Percentiles rank a stretch among this genome's conserved stretches.
These are phyloP conservation scores for Talaromyces sp. DNA, from an alignment of 2,329 filamentous ascomycete genomes.

Conservation along the genomic window DNA sequence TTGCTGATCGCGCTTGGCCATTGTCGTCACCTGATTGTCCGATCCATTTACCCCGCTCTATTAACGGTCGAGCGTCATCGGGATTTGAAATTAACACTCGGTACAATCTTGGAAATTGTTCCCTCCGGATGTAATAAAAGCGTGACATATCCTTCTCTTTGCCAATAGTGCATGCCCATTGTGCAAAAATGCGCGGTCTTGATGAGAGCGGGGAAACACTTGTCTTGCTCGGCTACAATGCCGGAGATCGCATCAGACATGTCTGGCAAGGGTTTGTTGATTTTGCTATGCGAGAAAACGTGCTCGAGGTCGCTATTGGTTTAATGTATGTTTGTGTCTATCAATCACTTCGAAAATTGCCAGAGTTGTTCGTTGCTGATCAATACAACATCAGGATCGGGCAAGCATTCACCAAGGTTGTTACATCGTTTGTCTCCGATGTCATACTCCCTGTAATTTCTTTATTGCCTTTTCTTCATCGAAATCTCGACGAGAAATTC, in stretches of 20 bases:
- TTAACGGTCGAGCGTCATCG: not conserved
- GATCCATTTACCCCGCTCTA: not conserved
- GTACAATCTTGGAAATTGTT: not conserved
- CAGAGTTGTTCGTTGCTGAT: not conserved
- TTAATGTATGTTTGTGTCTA: slow-evolving; percentile 52
- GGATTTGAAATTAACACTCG: not conserved
- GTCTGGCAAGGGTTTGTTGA: slow-evolving; percentile 62
- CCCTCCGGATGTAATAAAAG: not conserved
- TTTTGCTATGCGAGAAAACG: slow-evolving; percentile 69
- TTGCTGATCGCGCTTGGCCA: not conserved
- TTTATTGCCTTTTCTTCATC: slow-evolving; percentile 61
- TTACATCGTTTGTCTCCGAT: slow-evolving; percentile 66
- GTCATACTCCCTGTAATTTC: slow-evolving; percentile 65
- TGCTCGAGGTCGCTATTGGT: slow-evolving; percentile 69
- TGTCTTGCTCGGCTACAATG: slow-evolving; percentile 32
- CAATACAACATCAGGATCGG: slow-evolving; percentile 49
- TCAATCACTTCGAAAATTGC: slow-evolving; percentile 4
- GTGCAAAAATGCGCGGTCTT: slow-evolving; percentile 21
- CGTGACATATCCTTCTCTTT: not conserved
- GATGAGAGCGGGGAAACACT: slow-evolving; percentile 24
- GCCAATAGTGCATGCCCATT: not conserved
- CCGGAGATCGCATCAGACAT: slow-evolving; percentile 42
- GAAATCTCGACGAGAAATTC: slow-evolving; percentile 70
- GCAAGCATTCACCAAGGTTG: slow-evolving; percentile 63
- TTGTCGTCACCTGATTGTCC: not conserved